Evolutionary conservation across 305 asterid species (phyloP).

Genomic region (Fraxinus ornus): DNA sequence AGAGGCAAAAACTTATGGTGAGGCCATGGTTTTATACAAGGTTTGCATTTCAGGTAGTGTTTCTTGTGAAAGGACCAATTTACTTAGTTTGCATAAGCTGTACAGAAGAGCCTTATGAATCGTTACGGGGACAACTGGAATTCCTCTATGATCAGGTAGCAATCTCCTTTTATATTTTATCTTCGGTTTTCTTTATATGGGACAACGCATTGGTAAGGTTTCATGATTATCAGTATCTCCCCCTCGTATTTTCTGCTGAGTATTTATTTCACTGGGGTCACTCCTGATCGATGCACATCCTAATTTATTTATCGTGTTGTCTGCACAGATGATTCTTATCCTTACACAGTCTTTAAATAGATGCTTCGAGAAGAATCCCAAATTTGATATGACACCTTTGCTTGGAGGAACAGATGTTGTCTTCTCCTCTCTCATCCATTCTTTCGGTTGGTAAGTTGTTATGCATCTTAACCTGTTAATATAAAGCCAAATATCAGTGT

Average conservation of each 20-base stretch:
- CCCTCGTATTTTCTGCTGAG: neutral
- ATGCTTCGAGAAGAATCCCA: constrained; percentile 95
- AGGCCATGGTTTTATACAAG: neutral
- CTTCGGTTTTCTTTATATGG: neutral
- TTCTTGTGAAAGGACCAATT: constrained; percentile 97
- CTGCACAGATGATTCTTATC: constrained; percentile 89
- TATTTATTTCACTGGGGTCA: neutral
- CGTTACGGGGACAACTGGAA: constrained; percentile 88
- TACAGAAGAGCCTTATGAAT: constrained; percentile 92
- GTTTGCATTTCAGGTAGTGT: constrained; percentile 63
- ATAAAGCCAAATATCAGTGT: constrained; percentile 7
- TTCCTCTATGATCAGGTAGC: constrained; percentile 92
- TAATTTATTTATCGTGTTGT: constrained; percentile 26
- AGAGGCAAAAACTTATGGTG: neutral
- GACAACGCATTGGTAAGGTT: neutral
- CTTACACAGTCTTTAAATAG: constrained; percentile 92
- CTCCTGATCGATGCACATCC: constrained; percentile 16
- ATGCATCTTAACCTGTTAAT: constrained; percentile 23
- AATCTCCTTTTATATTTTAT: constrained; percentile 7
- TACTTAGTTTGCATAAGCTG: constrained; percentile 98
- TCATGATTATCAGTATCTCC: neutral
- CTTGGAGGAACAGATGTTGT: constrained; percentile 97
- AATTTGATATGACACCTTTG: constrained; percentile 94
- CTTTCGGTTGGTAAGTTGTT: constrained; percentile 82
- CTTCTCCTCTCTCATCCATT: constrained; percentile 94